Evolutionary conservation across 257 asterid species (phyloP).

Genomic region (Mentha longifolia): DNA sequence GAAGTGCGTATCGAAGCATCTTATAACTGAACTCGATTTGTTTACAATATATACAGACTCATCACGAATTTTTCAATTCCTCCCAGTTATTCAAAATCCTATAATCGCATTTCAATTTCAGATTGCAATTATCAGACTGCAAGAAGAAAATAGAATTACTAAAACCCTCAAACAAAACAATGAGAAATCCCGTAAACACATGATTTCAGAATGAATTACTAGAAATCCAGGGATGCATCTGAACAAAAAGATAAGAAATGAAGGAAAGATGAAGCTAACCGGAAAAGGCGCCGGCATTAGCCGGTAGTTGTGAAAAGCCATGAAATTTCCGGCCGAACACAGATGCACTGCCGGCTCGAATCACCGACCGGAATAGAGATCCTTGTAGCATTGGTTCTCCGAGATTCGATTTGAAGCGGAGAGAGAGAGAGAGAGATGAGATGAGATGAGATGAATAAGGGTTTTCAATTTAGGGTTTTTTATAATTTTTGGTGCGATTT

Average conservation of each 20-base stretch:
- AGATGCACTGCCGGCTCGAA: constrained; percentile 37
- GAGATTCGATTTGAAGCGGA: constrained; percentile 11
- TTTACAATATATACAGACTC: not conserved
- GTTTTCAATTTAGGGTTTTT: constrained; percentile 34
- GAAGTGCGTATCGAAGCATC: not conserved
- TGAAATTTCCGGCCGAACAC: constrained; percentile 30
- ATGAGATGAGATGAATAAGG: not conserved
- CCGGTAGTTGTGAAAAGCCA: constrained; percentile 26
- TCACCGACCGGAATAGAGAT: constrained; percentile 27
- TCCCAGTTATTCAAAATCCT: not conserved
- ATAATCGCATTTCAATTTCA: not conserved
- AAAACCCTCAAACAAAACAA: not conserved
- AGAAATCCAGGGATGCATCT: not conserved
- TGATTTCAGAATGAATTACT: not conserved
- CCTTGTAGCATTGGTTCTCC: constrained; percentile 30
- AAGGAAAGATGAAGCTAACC: constrained; percentile 36
- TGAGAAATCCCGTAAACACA: no score
- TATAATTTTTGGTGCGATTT: not conserved
- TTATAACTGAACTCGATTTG: no score
- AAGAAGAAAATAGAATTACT: not conserved
- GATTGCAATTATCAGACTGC: not conserved
- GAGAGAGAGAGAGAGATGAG: no score
- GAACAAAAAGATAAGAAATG: not conserved
- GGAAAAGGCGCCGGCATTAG: constrained; percentile 24
- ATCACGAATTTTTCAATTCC: not conserved